Evolutionary conservation across 306 rosid genomes (phyloP).

Genomic region (Malus fusca): DNA sequence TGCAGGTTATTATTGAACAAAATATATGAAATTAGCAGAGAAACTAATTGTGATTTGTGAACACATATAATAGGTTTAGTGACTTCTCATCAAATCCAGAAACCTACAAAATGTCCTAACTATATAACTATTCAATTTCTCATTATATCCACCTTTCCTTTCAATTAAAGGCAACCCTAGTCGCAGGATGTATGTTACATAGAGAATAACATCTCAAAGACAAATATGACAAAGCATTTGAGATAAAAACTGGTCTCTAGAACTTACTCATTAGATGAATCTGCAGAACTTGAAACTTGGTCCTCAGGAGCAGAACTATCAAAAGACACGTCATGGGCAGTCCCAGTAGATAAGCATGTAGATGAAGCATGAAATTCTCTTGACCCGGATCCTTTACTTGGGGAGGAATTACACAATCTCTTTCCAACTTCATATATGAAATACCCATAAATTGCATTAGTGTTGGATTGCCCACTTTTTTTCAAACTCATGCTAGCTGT

Average conservation of each 20-base stretch:
- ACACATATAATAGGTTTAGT: not conserved
- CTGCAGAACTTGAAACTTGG: conserved; percentile 45
- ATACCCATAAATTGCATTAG: conserved; percentile 50
- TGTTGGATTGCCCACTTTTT: conserved; percentile 46
- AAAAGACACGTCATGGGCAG: conserved; percentile 63
- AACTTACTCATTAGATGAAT: conserved; percentile 70
- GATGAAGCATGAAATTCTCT: conserved; percentile 56
- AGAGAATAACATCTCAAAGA: not conserved
- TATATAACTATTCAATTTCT: not conserved
- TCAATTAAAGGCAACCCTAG: not conserved
- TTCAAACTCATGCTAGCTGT: conserved; percentile 65
- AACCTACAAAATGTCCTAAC: not conserved
- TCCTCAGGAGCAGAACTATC: conserved; percentile 68
- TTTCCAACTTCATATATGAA: conserved; percentile 49
- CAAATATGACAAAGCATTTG: not conserved
- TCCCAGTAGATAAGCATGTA: conserved; percentile 46
- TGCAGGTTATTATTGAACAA: not conserved
- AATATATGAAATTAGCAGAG: not conserved
- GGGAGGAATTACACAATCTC: conserved; percentile 34
- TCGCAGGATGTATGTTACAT: not conserved
- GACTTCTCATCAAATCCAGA: not conserved
- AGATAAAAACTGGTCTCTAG: not conserved
- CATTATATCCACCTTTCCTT: not conserved
- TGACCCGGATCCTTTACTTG: conserved; percentile 31
- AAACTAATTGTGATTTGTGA: not conserved